These are phyloP conservation scores for Mariannaea elegans DNA, from an alignment of 2,329 filamentous ascomycete species.

Conservation along the genomic window DNA sequence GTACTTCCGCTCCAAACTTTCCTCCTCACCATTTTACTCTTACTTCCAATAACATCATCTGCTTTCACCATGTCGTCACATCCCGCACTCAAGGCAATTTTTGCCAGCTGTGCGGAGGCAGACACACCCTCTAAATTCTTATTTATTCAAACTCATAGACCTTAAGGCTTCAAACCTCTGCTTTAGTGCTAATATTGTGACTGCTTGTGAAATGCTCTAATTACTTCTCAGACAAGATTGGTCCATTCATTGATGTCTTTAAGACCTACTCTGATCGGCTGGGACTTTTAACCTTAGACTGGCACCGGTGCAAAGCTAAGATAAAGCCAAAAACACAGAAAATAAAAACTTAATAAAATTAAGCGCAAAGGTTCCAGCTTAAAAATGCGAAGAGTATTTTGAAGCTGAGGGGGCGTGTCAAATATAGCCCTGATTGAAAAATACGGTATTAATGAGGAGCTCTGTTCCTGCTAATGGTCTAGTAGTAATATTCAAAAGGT, in stretches of 20 bases:
- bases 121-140: constrained; percentile 66
- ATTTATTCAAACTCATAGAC: constrained; percentile 72
- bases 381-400: too few species aligned
- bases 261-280: constrained; percentile 77
- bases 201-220: constrained; percentile 68
- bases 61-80: constrained; percentile 48
- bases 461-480: too few species aligned
- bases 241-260: constrained; percentile 73
- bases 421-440: too few species aligned
- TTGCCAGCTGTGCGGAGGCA: constrained; percentile 59
- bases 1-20: neutral
- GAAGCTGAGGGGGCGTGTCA: too few species aligned
- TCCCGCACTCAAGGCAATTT: constrained; percentile 61
- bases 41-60: neutral
- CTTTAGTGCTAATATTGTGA: constrained; percentile 70
- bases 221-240: constrained; percentile 68
- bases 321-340: too few species aligned
- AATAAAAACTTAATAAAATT: too few species aligned
- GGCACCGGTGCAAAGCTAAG: constrained; percentile 70
- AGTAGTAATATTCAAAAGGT: too few species aligned
- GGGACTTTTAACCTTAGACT: constrained; percentile 71
- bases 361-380: too few species aligned
- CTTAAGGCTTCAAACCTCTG: constrained; percentile 73
- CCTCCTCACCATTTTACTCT: constrained; percentile 4
- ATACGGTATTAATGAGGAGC: too few species aligned